Base-by-base conservation (phyloP, 164 flowering plant species). In the Aristolochia fimbriata region DNA sequence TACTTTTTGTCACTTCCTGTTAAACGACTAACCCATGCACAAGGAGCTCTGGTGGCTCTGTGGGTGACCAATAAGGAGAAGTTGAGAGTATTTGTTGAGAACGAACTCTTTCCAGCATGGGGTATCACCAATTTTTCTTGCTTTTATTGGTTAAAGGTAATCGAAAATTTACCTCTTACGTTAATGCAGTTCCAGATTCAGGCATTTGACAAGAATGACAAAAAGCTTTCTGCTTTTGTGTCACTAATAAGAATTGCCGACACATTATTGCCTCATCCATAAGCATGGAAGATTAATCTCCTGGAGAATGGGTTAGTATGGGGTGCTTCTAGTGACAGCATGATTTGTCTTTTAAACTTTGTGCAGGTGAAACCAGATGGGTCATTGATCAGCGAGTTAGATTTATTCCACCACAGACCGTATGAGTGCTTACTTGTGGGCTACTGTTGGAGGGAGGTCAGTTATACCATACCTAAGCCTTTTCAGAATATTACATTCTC, bases 41-140 rank as follows among this genome's bases (percentile, higher is more conserved):
- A 71, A 37, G 99, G 97, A 65, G 88, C 96, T 21, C 80, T 93
- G 57, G 85, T 93, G 51, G 97, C 95, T 57, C 77, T 93, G 64
- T 93, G 99, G 97, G 91, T 93, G 63, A 93, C 99, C 14, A 90
- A 90, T 51, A 82, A 89, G 67, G 97, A 93, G 79, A 88, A 90
- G 62, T 62, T 90, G 69, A 81, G 83, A 41, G 62, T 48, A 55
- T 93, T 90, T 68, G 85, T 88, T 57, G 91, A 88, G 73, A 77
- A 78, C 61, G 99, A 93, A 73, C 70, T 93, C 47, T 83, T 93
- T 63, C 91, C 90, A 30, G 59, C 79, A 60, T 90, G 99, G 99
- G 97, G 85, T 70, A 83, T 93, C 60, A 78, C 55, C 50, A 71
- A 78, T 60, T 55, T 68, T 55, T 71, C 95, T 58, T 69, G 75